phyloP scores from a whole-genome alignment of 2,329 filamentous ascomycete species.

The Lizonia empirigonia region DNA sequence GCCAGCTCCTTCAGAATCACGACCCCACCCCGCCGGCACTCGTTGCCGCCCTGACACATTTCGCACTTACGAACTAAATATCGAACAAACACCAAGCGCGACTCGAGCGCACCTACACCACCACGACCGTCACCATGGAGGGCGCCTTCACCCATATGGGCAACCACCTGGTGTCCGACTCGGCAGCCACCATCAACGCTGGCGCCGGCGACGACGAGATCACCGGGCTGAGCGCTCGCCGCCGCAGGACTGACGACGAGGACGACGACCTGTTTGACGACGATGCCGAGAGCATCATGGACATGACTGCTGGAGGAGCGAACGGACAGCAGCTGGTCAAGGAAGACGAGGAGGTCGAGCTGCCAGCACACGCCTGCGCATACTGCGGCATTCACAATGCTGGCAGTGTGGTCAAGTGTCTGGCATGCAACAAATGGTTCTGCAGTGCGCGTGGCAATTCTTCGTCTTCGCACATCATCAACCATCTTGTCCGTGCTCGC shows the following conservation, averaged over 20 bases:
- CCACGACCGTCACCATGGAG: slow-evolving; percentile 65
- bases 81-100: slow-evolving; percentile 13
- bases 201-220: slow-evolving; percentile 86
- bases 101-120: slow-evolving; percentile 12
- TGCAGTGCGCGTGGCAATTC: slow-evolving; percentile 97
- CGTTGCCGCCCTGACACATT: slow-evolving; percentile 10
- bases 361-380: slow-evolving; percentile 88
- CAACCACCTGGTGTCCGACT: slow-evolving; percentile 85
- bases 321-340: slow-evolving; percentile 61
- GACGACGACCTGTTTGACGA: slow-evolving; percentile 87
- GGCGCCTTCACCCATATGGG: slow-evolving; percentile 86
- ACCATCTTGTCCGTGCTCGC: slow-evolving; percentile 93
- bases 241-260: slow-evolving; percentile 82
- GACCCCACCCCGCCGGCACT: slow-evolving; percentile 12
- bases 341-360: slow-evolving; percentile 77
- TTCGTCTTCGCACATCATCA: slow-evolving; percentile 96
- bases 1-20: slow-evolving; percentile 6
- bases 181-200: slow-evolving; percentile 84
- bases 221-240: slow-evolving; percentile 70
- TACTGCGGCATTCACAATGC: slow-evolving; percentile 98
- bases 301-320: slow-evolving; percentile 77
- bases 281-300: slow-evolving; percentile 72
- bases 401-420: slow-evolving; percentile 92
- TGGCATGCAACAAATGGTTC: slow-evolving; percentile 97
- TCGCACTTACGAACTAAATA: slow-evolving; percentile 16